Conservation (phyloP, 768 basidiomycete species). For the Guyanaporus albipodus region DNA sequence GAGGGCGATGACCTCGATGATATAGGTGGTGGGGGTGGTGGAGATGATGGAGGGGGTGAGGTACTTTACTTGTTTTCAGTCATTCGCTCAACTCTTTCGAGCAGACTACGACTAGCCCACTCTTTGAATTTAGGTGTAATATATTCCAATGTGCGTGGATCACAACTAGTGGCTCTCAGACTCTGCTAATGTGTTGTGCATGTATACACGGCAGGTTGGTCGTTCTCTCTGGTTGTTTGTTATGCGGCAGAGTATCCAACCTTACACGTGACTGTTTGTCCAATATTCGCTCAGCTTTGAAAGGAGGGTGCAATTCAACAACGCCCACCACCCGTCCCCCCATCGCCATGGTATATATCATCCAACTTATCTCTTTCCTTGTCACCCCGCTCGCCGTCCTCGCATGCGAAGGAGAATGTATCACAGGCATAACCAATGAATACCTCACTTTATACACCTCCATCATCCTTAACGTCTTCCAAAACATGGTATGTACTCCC, state of each 20-base stretch:
- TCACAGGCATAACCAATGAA: slow-evolving; percentile 52
- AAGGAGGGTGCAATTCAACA: slow-evolving; percentile 1
- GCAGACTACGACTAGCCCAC: slow-evolving; percentile 27
- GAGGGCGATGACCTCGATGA: slow-evolving; percentile 80
- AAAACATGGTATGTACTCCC: slow-evolving; percentile 40
- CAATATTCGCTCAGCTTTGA: neutral
- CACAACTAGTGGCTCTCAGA: too few relatives aligned
- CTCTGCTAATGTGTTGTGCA: too few relatives aligned
- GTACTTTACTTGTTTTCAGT: neutral
- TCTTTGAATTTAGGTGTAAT: neutral
- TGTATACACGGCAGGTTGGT: too few relatives aligned
- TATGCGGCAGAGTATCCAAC: slow-evolving; percentile 5
- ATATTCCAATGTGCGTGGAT: neutral
- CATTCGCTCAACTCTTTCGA: neutral
- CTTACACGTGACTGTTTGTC: slow-evolving; percentile 18
- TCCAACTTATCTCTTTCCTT: slow-evolving; percentile 24
- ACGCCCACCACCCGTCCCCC: slow-evolving; percentile 8
- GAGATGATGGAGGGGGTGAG: slow-evolving; percentile 57
- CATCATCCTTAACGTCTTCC: slow-evolving; percentile 38
- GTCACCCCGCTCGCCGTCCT: slow-evolving; percentile 36
- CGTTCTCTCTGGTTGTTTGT: neutral
- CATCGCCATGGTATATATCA: slow-evolving; percentile 20
- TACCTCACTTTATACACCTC: slow-evolving; percentile 48
- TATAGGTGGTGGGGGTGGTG: slow-evolving; percentile 64
- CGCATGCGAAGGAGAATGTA: slow-evolving; percentile 73